Evolutionary conservation across 2,329 filamentous ascomycete species (phyloP), one percentile per base, ranked within the genome.

Genomic region (Claviceps arundinis): DNA sequence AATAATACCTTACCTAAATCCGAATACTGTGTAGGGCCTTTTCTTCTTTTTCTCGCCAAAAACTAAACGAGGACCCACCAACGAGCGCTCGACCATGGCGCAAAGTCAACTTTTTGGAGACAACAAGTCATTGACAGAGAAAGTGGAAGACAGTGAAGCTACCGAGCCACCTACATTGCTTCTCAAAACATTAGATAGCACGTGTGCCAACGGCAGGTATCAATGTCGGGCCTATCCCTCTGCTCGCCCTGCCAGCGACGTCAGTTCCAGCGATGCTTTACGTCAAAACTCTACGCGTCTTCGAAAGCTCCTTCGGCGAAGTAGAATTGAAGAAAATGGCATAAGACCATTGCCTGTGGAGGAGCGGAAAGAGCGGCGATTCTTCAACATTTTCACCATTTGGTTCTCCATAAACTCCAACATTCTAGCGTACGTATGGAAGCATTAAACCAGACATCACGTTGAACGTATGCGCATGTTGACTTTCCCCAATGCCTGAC

Each of bases 341-440:
- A 70, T 73, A 40, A 64, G 69, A 19, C 73, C 73, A 1, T 64
- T 73, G 26, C 66, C 71, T 1, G 41, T 67, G 6, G 65, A 71
- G 53, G 65, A 73, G 48, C 65, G 73, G 41, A 71, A 62, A 0
- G 65, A 66, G 37, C 69, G 62, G 4, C 62, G 65, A 26, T 71
- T 70, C 54, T 65, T 69, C 58, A 74, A 71, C 40, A 66, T 72
- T 37, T 75, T 75, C 30, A 74, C 72, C 2, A 57, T 75, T 6
- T 76, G 73, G 72, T 73, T 67, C 52, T 73, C 69, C 45, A 70
- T 74, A 58, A 75, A 73, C 56, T 64, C 65, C 49, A 75, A 75
- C 54, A 74, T 75, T 44, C 60, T 74, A 11, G 66, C 67, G 70
- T 71, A 55, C 58, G 67, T 61, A 34, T 34, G 30, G 16, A 46